phyloP scores from a whole-genome alignment of 2,329 filamentous ascomycete genomes.

The Onygenales sp. region DNA sequence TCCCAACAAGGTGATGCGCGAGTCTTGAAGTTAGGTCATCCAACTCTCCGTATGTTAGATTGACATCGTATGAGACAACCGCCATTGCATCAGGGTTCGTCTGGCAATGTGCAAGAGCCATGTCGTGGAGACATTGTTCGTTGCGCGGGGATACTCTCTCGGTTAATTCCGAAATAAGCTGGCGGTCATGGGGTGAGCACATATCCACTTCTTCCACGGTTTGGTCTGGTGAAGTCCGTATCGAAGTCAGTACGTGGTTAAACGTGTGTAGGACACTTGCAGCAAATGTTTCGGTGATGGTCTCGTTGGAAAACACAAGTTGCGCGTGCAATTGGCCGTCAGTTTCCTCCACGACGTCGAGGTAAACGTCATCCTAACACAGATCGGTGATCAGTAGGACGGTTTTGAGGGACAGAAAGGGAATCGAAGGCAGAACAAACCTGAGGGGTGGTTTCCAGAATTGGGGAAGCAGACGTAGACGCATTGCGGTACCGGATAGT shows the following conservation, averaged over 20 bases:
- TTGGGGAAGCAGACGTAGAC: not conserved
- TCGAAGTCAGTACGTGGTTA: not conserved
- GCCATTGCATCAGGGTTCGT: slow-evolving; percentile 1
- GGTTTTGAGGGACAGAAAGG: not conserved
- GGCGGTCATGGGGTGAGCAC: not conserved
- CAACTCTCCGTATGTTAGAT: slow-evolving; percentile 3
- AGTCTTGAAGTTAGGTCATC: slow-evolving; percentile 2
- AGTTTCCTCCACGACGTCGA: not conserved
- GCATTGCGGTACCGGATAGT: not conserved
- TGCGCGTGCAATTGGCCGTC: not conserved
- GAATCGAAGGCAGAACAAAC: not conserved
- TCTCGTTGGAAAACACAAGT: not conserved
- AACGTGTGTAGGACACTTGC: slow-evolving; percentile 1
- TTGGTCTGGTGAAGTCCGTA: not conserved
- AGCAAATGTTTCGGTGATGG: not conserved
- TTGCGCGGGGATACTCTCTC: not conserved
- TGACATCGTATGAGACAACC: slow-evolving; percentile 2
- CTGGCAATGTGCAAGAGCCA: not conserved
- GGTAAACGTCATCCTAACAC: not conserved
- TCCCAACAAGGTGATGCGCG: not conserved
- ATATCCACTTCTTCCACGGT: slow-evolving; percentile 1
- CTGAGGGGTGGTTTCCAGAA: not conserved
- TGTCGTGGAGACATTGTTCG: slow-evolving; percentile 1
- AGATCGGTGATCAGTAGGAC: not conserved
- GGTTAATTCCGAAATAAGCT: not conserved